These are phyloP conservation scores for Ustilago vetiveriae DNA, from an alignment of 1,284 basidiomycete genomes.

Conservation along the genomic window DNA sequence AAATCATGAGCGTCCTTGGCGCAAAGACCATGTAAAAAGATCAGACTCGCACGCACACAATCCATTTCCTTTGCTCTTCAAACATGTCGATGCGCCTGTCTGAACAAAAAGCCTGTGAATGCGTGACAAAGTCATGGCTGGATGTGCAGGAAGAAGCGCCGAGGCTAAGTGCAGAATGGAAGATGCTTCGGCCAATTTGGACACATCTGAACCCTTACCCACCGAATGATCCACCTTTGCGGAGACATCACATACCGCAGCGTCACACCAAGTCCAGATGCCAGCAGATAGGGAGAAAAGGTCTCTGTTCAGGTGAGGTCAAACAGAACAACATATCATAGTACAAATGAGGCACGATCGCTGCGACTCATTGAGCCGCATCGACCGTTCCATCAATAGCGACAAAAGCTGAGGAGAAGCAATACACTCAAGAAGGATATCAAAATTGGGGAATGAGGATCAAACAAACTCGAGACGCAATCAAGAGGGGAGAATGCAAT, in stretches of 20 bases:
- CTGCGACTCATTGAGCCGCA: slow-evolving; percentile 7
- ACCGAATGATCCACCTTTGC: too few relatives aligned
- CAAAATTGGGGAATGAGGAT: slow-evolving; percentile 1
- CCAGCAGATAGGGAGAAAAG: neutral
- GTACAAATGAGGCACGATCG: slow-evolving; percentile 35
- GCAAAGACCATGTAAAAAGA: slow-evolving; percentile 40
- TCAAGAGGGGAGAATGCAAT: slow-evolving; percentile 10
- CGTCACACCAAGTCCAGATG: neutral
- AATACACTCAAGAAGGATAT: slow-evolving; percentile 19
- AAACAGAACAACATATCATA: slow-evolving; percentile 24
- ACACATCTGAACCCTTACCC: too few relatives aligned
- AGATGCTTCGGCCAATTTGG: too few relatives aligned
- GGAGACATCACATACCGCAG: too few relatives aligned
- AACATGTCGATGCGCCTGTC: too few relatives aligned
- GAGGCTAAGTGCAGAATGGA: too few relatives aligned
- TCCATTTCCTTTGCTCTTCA: too few relatives aligned
- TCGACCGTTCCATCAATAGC: slow-evolving; percentile 22
- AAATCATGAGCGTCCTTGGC: slow-evolving; percentile 52
- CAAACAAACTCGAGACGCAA: neutral
- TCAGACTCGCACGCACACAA: too few relatives aligned
- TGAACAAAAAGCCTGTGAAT: too few relatives aligned
- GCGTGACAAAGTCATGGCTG: too few relatives aligned
- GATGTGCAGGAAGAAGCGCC: too few relatives aligned
- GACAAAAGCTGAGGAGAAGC: slow-evolving; percentile 6
- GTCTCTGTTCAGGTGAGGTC: slow-evolving; percentile 13